Evolutionary conservation across 169 alveolate species (phyloP).

Genomic region (Plasmodium fragile): DNA sequence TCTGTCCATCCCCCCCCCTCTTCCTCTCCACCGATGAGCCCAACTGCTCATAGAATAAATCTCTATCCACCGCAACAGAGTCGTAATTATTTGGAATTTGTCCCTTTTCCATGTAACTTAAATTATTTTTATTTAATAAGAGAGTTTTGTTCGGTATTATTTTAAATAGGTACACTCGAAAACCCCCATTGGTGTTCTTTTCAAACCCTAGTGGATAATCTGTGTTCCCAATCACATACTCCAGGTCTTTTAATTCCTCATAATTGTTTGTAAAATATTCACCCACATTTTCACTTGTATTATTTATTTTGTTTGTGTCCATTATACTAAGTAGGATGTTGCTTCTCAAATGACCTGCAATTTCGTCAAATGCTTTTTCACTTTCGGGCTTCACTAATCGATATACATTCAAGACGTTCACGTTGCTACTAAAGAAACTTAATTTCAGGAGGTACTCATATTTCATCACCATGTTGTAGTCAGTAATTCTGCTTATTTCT

Average conservation of each 20-base stretch:
- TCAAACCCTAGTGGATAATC: conserved; percentile 72
- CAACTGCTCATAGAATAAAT: conserved; percentile 9
- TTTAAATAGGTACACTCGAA: conserved; percentile 52
- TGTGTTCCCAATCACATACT: conserved; percentile 40
- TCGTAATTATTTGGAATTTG: conserved; percentile 61
- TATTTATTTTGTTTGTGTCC: conserved; percentile 47
- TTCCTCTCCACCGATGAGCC: not conserved
- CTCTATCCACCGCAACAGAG: conserved; percentile 58
- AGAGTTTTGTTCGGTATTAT: conserved; percentile 50
- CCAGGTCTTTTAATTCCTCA: conserved; percentile 23
- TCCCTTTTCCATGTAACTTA: not conserved
- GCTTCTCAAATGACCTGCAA: conserved; percentile 31
- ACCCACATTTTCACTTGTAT: conserved; percentile 14
- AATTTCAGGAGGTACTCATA: conserved; percentile 61
- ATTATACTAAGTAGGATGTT: conserved; percentile 55
- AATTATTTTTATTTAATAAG: conserved; percentile 50
- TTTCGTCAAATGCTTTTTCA: conserved; percentile 55
- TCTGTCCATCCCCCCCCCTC: not conserved
- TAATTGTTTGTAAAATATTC: conserved; percentile 49
- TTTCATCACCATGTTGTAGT: conserved; percentile 43
- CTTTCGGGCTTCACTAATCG: conserved; percentile 21
- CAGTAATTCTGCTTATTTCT: conserved; percentile 43
- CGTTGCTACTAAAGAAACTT: conserved; percentile 50
- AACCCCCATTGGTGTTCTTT: conserved; percentile 43
- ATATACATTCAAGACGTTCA: conserved; percentile 48